Evolutionary conservation across 176 grass and related monocot species (phyloP).

Genomic region (Elaeis guineensis): DNA sequence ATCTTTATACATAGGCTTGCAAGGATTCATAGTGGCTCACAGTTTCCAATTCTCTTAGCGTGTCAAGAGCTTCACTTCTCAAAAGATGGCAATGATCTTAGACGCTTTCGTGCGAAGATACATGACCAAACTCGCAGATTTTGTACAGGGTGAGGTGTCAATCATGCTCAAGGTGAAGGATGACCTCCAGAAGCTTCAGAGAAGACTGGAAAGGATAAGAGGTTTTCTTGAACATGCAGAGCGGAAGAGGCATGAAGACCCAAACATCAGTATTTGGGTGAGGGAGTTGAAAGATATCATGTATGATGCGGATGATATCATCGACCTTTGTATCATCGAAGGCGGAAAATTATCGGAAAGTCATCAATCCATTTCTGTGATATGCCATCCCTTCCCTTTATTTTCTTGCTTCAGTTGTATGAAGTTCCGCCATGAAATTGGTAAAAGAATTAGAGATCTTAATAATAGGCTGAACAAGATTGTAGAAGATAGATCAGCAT

Average conservation of each 20-base stretch:
- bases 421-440: slow-evolving; percentile 57
- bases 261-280: slow-evolving; percentile 6
- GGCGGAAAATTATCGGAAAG: slow-evolving; percentile 36
- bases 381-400: slow-evolving; percentile 36
- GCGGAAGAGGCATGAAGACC: slow-evolving; percentile 1
- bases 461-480: slow-evolving; percentile 51
- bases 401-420: slow-evolving; percentile 21
- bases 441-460: slow-evolving; percentile 40
- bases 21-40: no score
- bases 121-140: background rate
- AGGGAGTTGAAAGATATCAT: slow-evolving; percentile 51
- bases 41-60: no score
- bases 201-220: background rate
- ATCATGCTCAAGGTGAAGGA: background rate
- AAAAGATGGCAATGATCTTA: background rate
- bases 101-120: background rate
- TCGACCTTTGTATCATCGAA: slow-evolving; percentile 55
- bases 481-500: slow-evolving; percentile 46
- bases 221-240: slow-evolving; percentile 26
- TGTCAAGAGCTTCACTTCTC: no score
- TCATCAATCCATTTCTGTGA: background rate
- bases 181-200: background rate
- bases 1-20: no score
- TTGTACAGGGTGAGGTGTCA: background rate
- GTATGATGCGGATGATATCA: slow-evolving; percentile 60